Base-by-base conservation (phyloP, 1,284 basidiomycete genomes). In the Marasmius oreades region DNA sequence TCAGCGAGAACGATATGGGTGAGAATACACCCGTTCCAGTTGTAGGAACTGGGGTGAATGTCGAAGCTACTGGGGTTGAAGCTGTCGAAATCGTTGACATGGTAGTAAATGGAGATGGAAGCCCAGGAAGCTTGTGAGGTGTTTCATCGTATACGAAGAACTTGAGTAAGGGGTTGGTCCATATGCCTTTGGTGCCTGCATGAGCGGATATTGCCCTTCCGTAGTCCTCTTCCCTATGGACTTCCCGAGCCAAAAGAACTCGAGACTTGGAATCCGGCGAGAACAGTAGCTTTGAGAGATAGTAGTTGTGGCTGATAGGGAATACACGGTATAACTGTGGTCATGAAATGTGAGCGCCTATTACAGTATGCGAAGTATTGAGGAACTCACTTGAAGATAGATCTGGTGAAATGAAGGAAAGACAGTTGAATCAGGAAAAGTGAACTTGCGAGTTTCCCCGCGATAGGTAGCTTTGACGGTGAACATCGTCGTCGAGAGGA, bases 291-390 rank as follows among this genome's bases (percentile, higher is more conserved):
- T 78, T 82, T 47, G 81, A 83, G 57, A 90, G 73, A 73, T 80
- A 82, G 69, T 79, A 85, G 51, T 71, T 76, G 55, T 79, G 73
- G 64, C 75, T 77, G 56, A 85, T 77, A 61, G 82, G 80, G 66
- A 90, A 89, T 59, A 90, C 75, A 63, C 85, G 84, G 68, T 77
- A 79, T 57, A 90, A 77, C 88, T 90, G 62, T 46, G 54, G 44
- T 60, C 54, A 36, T 48, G 55, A 61, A 55, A 22, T 53, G 52
- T 59, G 55, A 53, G 51, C 54, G 33, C 33, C 39, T 52, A 45
- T 48, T 24, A 37, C 20, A 20, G 23, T 28, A 20, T 22, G 11
- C 12, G 16, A n/a, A 33, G 23, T 5, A n/a, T 39, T 47, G 52
- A 22, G 53, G 57, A 45, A 64, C 72, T 51, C 63, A 78, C 79